Conservation (phyloP, 257 asterid species). For the Solanum appendiculatum region DNA sequence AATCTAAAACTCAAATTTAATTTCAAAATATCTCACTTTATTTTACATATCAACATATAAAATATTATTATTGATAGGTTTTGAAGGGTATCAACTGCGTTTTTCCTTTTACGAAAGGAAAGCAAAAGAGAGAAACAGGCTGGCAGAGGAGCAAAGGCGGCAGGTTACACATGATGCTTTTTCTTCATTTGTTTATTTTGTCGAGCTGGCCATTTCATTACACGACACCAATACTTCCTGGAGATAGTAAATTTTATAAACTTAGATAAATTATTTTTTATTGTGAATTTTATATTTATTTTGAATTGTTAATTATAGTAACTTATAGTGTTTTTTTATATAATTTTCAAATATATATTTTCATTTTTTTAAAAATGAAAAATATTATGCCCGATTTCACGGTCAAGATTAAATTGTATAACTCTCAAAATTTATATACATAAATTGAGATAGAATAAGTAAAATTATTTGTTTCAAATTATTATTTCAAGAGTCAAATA, state of each 20-base stretch:
- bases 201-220: background rate
- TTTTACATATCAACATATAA: too few species aligned
- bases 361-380: too few species aligned
- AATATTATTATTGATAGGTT: background rate
- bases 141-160: background rate
- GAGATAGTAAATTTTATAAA: background rate
- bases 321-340: too few species aligned
- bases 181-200: background rate
- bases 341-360: too few species aligned
- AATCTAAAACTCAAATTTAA: too few species aligned
- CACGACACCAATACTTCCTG: background rate
- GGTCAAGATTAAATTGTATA: too few species aligned
- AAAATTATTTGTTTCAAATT: too few species aligned
- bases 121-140: background rate
- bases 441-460: background rate
- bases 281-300: too few species aligned
- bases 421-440: background rate
- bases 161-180: background rate
- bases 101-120: background rate
- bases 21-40: background rate
- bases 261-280: too few species aligned
- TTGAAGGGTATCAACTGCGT: background rate
- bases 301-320: too few species aligned
- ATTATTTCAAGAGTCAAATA: background rate
- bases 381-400: too few species aligned